Percentiles rank a stretch among this genome's conserved stretches.
Conservation (phyloP, 208 protist species). For the Leishmania mexicana region DNA sequence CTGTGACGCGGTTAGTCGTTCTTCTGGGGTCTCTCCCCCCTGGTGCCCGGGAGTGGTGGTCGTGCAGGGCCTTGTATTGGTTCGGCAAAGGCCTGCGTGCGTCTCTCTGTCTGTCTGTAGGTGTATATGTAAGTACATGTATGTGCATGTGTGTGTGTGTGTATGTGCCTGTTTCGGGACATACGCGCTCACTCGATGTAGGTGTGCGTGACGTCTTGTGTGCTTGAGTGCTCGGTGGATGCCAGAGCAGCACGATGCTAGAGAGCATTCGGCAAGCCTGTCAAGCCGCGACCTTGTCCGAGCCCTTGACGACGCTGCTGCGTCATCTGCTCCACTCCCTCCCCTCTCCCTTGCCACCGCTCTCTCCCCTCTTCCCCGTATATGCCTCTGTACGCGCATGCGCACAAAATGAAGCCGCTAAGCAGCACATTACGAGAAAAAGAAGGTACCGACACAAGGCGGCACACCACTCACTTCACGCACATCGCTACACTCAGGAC, state of each 20-base stretch:
- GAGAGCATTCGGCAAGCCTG: no score
- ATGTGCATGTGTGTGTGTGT: background rate
- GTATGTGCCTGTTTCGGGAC: background rate
- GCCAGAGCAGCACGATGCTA: no score
- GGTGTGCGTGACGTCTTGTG: background rate
- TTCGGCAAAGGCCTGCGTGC: background rate
- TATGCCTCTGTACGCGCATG: background rate
- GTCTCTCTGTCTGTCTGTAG: slow-evolving; percentile 1
- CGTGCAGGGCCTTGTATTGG: slow-evolving; percentile 13
- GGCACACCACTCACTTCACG: background rate
- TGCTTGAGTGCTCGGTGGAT: no score
- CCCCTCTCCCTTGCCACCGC: background rate
- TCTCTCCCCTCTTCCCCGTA: background rate
- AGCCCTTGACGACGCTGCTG: no score
- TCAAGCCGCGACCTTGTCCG: no score
- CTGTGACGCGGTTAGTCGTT: no score
- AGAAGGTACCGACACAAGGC: background rate
- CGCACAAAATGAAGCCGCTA: background rate
- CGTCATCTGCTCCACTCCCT: no score
- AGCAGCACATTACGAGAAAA: background rate
- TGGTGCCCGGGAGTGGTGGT: background rate
- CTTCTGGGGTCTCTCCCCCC: no score
- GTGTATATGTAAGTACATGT: background rate
- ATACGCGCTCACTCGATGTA: background rate
- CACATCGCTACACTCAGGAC: background rate